phyloP scores from a whole-genome alignment of 176 grass and related monocot genomes.

The Oryza glaberrima region DNA sequence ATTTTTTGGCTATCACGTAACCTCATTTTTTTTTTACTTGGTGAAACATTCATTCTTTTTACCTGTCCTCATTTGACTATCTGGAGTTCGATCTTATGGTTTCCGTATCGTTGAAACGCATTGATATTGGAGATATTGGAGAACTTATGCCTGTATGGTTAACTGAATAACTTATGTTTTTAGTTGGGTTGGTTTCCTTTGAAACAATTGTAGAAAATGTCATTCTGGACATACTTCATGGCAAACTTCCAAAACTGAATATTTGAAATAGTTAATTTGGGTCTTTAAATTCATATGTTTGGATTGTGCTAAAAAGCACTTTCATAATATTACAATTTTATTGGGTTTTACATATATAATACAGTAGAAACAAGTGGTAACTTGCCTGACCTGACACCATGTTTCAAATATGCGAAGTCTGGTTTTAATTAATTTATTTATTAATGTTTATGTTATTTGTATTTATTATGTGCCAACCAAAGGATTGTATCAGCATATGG shows the following conservation, averaged over 20 bases:
- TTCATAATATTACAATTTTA: neutral
- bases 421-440: neutral
- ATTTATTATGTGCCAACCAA: neutral
- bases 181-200: neutral
- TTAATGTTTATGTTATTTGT: neutral
- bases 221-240: neutral
- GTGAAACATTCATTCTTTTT: neutral
- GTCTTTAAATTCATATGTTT: neutral
- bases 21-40: neutral
- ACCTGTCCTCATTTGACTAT: neutral
- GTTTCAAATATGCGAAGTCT: neutral
- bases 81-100: neutral
- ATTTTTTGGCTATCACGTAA: neutral
- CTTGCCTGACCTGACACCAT: neutral
- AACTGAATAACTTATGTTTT: neutral
- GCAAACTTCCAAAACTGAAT: neutral
- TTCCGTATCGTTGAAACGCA: neutral
- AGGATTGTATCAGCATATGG: neutral
- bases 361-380: too few species aligned
- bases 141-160: too few species aligned
- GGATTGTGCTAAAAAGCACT: neutral
- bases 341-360: neutral
- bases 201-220: neutral
- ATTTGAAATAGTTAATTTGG: neutral
- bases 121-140: neutral